These are phyloP conservation scores for Coccomyxa subellipsoidea DNA, from an alignment of 163 green algal species.

Conservation along the genomic window DNA sequence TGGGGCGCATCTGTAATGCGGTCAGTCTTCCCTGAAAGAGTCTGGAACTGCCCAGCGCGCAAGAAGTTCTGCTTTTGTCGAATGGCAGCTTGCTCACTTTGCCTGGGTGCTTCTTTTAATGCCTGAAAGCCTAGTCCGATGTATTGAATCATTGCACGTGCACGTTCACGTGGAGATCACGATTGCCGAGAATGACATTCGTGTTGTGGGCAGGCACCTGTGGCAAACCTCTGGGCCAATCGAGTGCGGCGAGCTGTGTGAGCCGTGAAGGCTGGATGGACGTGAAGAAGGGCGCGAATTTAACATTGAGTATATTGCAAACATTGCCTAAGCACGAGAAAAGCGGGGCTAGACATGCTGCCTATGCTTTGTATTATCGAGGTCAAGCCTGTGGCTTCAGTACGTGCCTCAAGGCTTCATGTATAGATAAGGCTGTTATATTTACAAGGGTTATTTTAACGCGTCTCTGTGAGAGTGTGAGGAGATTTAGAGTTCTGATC, in stretches of 20 bases:
- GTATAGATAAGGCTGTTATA: background rate
- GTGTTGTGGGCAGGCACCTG: background rate
- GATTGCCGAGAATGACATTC: no score
- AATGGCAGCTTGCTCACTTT: background rate
- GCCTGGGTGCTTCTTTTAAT: background rate
- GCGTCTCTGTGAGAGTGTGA: background rate
- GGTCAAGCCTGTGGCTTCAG: no score
- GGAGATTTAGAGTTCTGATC: background rate
- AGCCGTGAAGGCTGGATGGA: background rate
- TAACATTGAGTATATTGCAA: background rate
- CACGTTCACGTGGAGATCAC: no score
- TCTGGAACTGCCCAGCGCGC: background rate
- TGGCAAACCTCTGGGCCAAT: conserved; percentile 2
- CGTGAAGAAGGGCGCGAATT: background rate
- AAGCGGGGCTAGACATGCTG: background rate
- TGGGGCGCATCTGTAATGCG: background rate
- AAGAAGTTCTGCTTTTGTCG: no score
- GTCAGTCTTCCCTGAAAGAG: background rate
- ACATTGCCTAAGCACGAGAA: no score
- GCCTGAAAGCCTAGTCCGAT: background rate
- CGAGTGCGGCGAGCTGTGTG: background rate
- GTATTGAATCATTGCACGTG: no score
- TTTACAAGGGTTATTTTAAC: background rate
- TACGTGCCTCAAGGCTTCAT: no score
- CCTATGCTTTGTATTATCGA: background rate